A percentile compares a stretch with the other conserved stretches of the same genome.
phyloP scores from a whole-genome alignment of 192 early-diverging fungal species.

The Radiomyces spectabilis region DNA sequence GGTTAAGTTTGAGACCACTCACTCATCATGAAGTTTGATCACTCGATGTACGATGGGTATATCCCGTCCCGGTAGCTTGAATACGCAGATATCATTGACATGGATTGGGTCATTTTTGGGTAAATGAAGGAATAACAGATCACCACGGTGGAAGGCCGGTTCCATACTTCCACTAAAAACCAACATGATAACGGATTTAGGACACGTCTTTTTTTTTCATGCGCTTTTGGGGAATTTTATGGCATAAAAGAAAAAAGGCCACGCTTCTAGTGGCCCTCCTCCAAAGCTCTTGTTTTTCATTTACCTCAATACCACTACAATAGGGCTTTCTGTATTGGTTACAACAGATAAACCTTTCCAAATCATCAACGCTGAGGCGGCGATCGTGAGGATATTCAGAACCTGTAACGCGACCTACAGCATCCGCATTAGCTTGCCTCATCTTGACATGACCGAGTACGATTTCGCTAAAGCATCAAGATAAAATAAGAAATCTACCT shows the following conservation, averaged over 20 bases:
- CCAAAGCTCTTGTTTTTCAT: neutral
- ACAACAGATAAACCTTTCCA: slow-evolving; percentile 88
- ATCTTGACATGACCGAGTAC: neutral
- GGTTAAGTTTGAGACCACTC: neutral
- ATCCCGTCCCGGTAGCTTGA: slow-evolving; percentile 78
- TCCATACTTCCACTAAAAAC: slow-evolving; percentile 85
- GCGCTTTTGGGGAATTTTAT: too few species aligned
- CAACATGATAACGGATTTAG: neutral
- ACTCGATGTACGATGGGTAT: slow-evolving; percentile 98
- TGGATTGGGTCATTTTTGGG: slow-evolving; percentile 58
- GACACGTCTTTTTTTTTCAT: neutral
- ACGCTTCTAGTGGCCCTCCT: neutral
- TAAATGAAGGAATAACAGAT: slow-evolving; percentile 83
- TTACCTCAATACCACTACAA: slow-evolving; percentile 93
- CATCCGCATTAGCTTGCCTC: neutral
- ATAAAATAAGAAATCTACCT: slow-evolving; percentile 5
- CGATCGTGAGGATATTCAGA: slow-evolving; percentile 84
- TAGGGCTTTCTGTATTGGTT: slow-evolving; percentile 89
- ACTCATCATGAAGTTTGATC: slow-evolving; percentile 86
- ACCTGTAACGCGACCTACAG: slow-evolving; percentile 52
- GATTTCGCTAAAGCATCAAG: neutral
- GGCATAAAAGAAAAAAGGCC: too few species aligned
- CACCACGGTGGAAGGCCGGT: slow-evolving; percentile 91
- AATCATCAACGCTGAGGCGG: slow-evolving; percentile 91
- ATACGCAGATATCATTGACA: slow-evolving; percentile 93